phyloP scores from a whole-genome alignment of 2,329 filamentous ascomycete genomes.

The Ceratocystiopsis minuta region DNA sequence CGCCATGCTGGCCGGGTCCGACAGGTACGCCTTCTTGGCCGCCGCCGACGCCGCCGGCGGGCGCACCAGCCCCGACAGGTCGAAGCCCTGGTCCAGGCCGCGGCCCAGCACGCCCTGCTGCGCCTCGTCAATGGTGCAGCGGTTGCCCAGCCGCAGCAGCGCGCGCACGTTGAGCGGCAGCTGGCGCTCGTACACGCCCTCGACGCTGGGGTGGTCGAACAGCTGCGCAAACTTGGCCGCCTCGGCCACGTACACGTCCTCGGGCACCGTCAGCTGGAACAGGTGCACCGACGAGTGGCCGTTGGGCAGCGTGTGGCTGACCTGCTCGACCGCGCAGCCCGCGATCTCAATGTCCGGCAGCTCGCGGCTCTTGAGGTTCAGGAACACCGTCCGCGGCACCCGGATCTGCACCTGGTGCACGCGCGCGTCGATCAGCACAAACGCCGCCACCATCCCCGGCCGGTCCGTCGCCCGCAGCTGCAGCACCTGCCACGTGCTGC shows the following conservation, averaged over 20 bases:
- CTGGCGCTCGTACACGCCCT: constrained; percentile 93
- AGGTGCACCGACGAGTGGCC: constrained; percentile 86
- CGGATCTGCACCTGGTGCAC: constrained; percentile 76
- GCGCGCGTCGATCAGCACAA: constrained; percentile 84
- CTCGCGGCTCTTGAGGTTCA: constrained; percentile 78
- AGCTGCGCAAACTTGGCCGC: constrained; percentile 64
- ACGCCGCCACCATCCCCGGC: constrained; percentile 73
- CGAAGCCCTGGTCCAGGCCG: constrained; percentile 85
- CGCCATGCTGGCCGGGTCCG: constrained; percentile 47
- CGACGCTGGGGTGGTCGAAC: constrained; percentile 84
- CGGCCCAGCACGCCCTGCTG: constrained; percentile 83
- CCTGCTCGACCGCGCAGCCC: constrained; percentile 78
- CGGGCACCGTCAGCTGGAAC: constrained; percentile 81
- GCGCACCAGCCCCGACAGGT: constrained; percentile 57
- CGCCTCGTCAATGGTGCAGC: constrained; percentile 82
- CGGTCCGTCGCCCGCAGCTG: constrained; percentile 69
- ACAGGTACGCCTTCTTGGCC: too few species aligned
- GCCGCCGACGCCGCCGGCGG: constrained; percentile 33
- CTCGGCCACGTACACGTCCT: constrained; percentile 74
- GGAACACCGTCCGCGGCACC: constrained; percentile 73
- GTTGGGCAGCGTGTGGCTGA: constrained; percentile 84
- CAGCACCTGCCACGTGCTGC: constrained; percentile 85
- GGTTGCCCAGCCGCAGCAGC: constrained; percentile 72
- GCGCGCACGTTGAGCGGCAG: constrained; percentile 75
- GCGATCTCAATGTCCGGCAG: constrained; percentile 76